Percentiles rank a stretch among this genome's conserved stretches.
These are phyloP conservation scores for Suillus sp. DNA, from an alignment of 768 basidiomycete species.

Conservation along the genomic window DNA sequence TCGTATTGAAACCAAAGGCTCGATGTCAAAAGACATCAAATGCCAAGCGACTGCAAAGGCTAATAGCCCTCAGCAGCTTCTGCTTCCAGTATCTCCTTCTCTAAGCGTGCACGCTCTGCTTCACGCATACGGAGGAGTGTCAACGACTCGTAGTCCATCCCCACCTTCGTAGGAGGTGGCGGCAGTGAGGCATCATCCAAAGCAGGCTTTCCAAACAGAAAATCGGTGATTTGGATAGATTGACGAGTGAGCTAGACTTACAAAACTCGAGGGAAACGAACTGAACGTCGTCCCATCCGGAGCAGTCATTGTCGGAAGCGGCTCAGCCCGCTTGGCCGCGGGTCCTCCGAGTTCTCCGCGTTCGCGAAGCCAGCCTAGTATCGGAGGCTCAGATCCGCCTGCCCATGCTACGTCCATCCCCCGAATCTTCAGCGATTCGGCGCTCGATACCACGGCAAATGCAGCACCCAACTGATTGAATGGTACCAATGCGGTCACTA, in stretches of 20 bases:
- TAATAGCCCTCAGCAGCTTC: slow-evolving; percentile 48
- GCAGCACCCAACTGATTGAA: slow-evolving; percentile 78
- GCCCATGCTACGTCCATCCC: slow-evolving; percentile 77
- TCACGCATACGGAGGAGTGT: slow-evolving; percentile 81
- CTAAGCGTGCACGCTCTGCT: slow-evolving; percentile 75
- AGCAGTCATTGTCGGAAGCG: slow-evolving; percentile 25
- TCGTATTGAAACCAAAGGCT: background rate
- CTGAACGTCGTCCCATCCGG: slow-evolving; percentile 45
- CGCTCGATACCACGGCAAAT: slow-evolving; percentile 70
- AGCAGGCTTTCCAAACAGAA: background rate
- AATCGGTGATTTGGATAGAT: background rate
- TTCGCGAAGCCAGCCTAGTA: slow-evolving; percentile 72
- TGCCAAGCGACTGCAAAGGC: background rate
- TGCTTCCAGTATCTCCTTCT: slow-evolving; percentile 73
- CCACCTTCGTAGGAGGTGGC: slow-evolving; percentile 33
- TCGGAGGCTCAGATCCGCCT: slow-evolving; percentile 67
- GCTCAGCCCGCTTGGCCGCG: slow-evolving; percentile 16
- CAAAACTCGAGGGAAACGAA: slow-evolving; percentile 51
- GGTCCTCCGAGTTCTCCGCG: slow-evolving; percentile 59
- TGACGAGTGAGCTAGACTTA: slow-evolving; percentile 40
- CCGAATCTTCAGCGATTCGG: slow-evolving; percentile 53
- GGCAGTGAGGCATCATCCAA: slow-evolving; percentile 14
- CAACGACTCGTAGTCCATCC: slow-evolving; percentile 76
- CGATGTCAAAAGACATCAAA: background rate
- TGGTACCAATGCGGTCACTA: slow-evolving; percentile 70